These are phyloP conservation scores for Ammopiptanthus mongolicus DNA, from an alignment of 306 rosid genomes.

Conservation along the genomic window DNA sequence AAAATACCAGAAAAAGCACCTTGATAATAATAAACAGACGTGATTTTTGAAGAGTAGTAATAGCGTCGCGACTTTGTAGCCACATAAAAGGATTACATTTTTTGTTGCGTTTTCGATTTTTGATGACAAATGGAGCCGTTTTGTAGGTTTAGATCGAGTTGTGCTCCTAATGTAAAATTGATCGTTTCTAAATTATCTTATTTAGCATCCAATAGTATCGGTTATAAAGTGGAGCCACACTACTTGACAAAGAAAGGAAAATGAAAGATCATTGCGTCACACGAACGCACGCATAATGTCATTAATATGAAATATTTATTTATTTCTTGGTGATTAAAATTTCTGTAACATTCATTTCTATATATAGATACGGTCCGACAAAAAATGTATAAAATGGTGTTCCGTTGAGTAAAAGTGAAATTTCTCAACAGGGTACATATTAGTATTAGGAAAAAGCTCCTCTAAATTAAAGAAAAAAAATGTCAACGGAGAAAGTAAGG, in stretches of 20 bases:
- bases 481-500: too few species aligned
- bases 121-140: neutral
- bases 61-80: neutral
- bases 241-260: neutral
- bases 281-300: neutral
- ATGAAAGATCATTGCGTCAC: neutral
- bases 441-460: too few species aligned
- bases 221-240: neutral
- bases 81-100: neutral
- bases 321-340: too few species aligned
- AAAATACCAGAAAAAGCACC: too few species aligned
- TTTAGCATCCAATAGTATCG: neutral
- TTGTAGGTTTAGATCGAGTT: neutral
- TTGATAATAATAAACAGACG: too few species aligned
- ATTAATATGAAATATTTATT: neutral
- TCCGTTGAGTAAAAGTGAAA: too few species aligned
- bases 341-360: too few species aligned
- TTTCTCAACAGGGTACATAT: too few species aligned
- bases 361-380: too few species aligned
- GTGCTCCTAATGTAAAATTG: neutral
- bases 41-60: neutral
- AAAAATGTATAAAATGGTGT: too few species aligned
- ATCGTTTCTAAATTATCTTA: neutral
- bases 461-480: too few species aligned
- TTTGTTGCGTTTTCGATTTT: neutral